Base-by-base conservation (phyloP, 345 rosid genomes). In the Geranium brycei region DNA sequence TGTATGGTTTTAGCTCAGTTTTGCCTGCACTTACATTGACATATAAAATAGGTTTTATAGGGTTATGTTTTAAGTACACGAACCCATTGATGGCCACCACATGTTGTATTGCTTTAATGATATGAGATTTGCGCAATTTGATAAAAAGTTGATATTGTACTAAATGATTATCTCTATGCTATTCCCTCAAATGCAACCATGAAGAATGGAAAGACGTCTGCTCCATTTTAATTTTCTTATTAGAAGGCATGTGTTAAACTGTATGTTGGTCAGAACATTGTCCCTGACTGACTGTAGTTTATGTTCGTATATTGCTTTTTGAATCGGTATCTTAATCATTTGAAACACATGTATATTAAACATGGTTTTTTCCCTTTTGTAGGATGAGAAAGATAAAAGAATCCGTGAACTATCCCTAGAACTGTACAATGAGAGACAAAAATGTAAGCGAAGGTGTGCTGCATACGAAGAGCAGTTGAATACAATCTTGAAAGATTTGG, bases 341-440 rank as follows among this genome's bases (percentile, higher is more conserved):
- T 23, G 28, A 23, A 23, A 23, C 11, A 38, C 47, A 3, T 38
- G 47, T 23, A 23, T 38, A 38, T 10, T 38, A 10, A 38, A 38
- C 47, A 38, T 38, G 47, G 47, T 4, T 62, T 11, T 38, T 62
- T 56, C 55, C 60, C 47, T 5, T 58, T 65, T 58, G 19, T n/a
- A 66, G 68, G 62, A 66, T 38, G 57, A 66, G 38, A 66, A 58
- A 31, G 68, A 66, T 23, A 58, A 58, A 61, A 38, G 68, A 66
- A 66, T 58, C 61, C 62, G 23, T 14, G 58, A 66, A 40, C 62
- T 58, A 38, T 66, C 68, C 12, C 8, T 58, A 38, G 68, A 58
- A 55, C 38, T 66, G 38, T 58, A 66, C 68, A 66, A 66, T 41
- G 62, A 66, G 19, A 66, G 68, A 17, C 68, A 41, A 41, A 66